phyloP scores from a whole-genome alignment of 441 rosid species.

The Erodium texanum region DNA sequence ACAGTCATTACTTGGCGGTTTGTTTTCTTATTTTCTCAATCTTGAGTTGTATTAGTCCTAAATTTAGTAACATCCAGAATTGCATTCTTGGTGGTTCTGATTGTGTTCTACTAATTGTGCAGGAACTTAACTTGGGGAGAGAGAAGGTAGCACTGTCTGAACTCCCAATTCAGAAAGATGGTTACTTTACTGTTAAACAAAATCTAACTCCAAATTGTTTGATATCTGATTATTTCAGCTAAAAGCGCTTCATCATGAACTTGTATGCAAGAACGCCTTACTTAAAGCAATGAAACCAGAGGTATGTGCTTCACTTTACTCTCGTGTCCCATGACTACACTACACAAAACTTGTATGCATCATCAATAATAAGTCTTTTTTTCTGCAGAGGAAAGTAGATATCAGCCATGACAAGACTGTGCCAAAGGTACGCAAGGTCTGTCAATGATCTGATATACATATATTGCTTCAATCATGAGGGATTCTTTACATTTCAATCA shows the following conservation, averaged over 20 bases:
- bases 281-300: conserved; percentile 36
- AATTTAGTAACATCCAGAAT: no score
- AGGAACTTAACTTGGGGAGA: conserved; percentile 60
- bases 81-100: conserved; percentile 13
- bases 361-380: not conserved
- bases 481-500: not conserved
- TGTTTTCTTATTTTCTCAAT: conserved; percentile 15
- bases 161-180: not conserved
- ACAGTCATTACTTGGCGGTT: conserved; percentile 53
- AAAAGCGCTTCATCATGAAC: conserved; percentile 53
- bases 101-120: conserved; percentile 16
- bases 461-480: not conserved
- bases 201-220: conserved; percentile 5
- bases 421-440: conserved; percentile 16
- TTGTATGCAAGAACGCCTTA: conserved; percentile 47
- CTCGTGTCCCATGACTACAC: not conserved
- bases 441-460: not conserved
- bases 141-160: conserved; percentile 33
- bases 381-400: conserved; percentile 31
- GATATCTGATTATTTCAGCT: conserved; percentile 23
- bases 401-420: conserved; percentile 14
- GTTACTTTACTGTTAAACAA: conserved; percentile 5
- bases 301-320: conserved; percentile 27
- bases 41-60: not conserved
- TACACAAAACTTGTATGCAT: not conserved